Percentiles rank a stretch among this genome's conserved stretches.
Evolutionary conservation across 1,284 basidiomycete genomes (phyloP).

Genomic region (Puccinia horiana): DNA sequence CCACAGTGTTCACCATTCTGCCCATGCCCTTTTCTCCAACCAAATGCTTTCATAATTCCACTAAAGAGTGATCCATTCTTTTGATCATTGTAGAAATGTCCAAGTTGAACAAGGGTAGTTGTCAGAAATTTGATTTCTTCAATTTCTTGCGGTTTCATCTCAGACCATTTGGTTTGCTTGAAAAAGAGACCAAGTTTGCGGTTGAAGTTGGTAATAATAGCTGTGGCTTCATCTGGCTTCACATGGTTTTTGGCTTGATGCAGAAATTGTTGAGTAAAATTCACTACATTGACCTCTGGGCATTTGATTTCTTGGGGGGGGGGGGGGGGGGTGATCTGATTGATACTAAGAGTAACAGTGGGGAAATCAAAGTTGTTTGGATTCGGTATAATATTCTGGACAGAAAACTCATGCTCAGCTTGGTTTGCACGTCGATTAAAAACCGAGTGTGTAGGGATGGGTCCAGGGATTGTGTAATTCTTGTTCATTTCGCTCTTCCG

Average conservation of each 20-base stretch:
- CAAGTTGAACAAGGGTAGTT: background rate
- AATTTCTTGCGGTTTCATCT: background rate
- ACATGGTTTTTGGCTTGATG: background rate
- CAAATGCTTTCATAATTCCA: background rate
- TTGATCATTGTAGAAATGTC: background rate
- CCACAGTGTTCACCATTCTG: background rate
- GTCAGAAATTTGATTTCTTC: background rate
- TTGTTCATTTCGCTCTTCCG: too few species aligned
- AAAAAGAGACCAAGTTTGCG: background rate
- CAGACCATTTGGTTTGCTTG: background rate
- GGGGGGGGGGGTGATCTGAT: background rate
- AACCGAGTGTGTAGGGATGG: background rate
- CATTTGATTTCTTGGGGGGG: background rate
- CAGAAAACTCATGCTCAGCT: background rate
- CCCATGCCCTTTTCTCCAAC: background rate
- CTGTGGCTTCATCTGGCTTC: background rate
- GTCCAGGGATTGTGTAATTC: too few species aligned
- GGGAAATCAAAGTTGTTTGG: background rate
- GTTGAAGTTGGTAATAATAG: background rate
- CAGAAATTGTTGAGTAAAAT: background rate
- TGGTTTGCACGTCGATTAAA: background rate
- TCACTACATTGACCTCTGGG: background rate
- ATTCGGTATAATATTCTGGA: background rate
- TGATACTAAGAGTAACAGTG: background rate
- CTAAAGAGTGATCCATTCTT: background rate